Percentiles rank a stretch among this genome's conserved stretches.
Evolutionary conservation across 768 basidiomycete genomes (phyloP).

Genomic region (Phlegmacium glaucopus): DNA sequence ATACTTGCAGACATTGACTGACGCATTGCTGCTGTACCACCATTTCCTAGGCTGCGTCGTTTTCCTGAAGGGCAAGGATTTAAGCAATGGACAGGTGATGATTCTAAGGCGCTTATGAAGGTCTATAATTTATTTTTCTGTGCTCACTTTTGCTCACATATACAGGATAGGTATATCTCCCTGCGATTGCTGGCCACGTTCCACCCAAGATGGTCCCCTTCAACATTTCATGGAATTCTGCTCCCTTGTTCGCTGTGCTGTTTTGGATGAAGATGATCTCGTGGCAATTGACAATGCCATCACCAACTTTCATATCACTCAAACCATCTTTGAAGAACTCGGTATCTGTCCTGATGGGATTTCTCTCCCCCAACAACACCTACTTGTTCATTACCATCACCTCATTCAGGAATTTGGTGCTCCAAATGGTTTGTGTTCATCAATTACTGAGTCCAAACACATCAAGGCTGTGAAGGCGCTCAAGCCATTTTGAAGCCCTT

Average conservation of each 20-base stretch:
- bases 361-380: conserved; percentile 21
- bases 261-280: conserved; percentile 12
- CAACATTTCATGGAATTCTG: conserved; percentile 27
- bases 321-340: conserved; percentile 23
- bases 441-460: conserved; percentile 27
- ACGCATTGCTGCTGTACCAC: neutral
- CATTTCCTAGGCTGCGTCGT: conserved; percentile 3
- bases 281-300: conserved; percentile 10
- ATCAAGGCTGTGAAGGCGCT: conserved; percentile 25
- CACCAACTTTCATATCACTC: conserved; percentile 21
- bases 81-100: conserved; percentile 30
- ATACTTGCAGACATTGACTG: neutral
- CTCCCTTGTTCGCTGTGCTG: conserved; percentile 22
- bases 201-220: conserved; percentile 23
- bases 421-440: conserved; percentile 24
- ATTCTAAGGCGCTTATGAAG: conserved; percentile 33
- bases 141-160: neutral
- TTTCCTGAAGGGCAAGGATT: conserved; percentile 25
- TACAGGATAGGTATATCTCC: conserved; percentile 21
- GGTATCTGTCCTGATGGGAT: conserved; percentile 7
- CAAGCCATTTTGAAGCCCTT: conserved; percentile 21
- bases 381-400: conserved; percentile 15
- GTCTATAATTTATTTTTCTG: conserved; percentile 6
- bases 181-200: conserved; percentile 28
- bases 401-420: conserved; percentile 17